Evolutionary conservation across 208 protist species (phyloP).

Genomic region (Trypanosoma lewisi): DNA sequence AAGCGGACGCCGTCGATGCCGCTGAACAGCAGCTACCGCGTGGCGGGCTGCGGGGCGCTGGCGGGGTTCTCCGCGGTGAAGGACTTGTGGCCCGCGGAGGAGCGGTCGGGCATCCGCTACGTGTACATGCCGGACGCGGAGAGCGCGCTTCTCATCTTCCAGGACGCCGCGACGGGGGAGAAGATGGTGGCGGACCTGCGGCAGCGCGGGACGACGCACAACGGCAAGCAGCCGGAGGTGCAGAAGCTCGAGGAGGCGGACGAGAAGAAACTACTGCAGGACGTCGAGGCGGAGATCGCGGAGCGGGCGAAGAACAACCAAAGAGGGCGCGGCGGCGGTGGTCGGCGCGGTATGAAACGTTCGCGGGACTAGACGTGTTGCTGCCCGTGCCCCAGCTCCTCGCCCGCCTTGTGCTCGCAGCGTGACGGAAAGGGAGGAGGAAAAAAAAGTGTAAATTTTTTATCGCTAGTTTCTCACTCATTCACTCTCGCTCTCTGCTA

Average conservation of each 20-base stretch:
- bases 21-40: constrained; percentile 69
- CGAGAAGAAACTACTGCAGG: constrained; percentile 64
- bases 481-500: no score
- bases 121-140: constrained; percentile 75
- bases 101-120: constrained; percentile 84
- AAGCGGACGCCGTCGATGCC: constrained; percentile 74
- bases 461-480: neutral
- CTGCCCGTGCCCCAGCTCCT: constrained; percentile 3
- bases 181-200: constrained; percentile 77
- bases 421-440: constrained; percentile 7
- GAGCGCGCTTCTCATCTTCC: constrained; percentile 75
- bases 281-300: constrained; percentile 81
- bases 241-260: constrained; percentile 64
- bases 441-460: constrained; percentile 18
- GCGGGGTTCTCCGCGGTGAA: constrained; percentile 77
- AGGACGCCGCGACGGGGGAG: constrained; percentile 69
- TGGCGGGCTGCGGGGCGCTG: constrained; percentile 64
- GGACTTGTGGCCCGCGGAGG: constrained; percentile 79
- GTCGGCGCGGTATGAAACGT: constrained; percentile 42
- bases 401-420: constrained; percentile 2
- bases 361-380: constrained; percentile 29
- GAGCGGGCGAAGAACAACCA: constrained; percentile 50
- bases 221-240: constrained; percentile 67
- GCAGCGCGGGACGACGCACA: constrained; percentile 69
- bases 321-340: constrained; percentile 39